Base-by-base conservation (phyloP, 495 filamentous ascomycete species). In the Penicillium cataractarum region DNA sequence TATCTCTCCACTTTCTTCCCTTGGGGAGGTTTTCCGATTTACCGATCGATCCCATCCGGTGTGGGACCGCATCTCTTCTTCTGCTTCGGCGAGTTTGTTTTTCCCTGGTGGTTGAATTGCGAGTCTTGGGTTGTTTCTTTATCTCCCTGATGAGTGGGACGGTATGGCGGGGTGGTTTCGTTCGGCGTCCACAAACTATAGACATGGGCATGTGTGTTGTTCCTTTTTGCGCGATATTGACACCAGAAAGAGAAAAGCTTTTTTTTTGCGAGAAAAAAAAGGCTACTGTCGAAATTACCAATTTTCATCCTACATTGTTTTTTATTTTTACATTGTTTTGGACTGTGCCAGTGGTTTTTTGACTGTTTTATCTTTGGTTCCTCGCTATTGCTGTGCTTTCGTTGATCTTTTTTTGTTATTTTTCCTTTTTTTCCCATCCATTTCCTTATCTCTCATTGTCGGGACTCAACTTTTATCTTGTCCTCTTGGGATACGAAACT, bases 181-280 rank as follows among this genome's bases (percentile, higher is more conserved):
- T 77, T 68, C 65, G 77, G 77, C 77, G 77, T 80, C 77, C 73
- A 74, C 72, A 72, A 54, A 65, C 66, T 65, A 80, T 80, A 80
- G 77, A 80, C 74, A 67, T 73, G 77, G 77, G 77, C 77, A 80
- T 80, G 76, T 78, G 51, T 56, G 33, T 40, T 57, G 65, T 69
- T 68, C 60, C 68, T 73, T 71, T 72, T 71, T 68, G 60, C 64
- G 67, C 61, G 57, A 69, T 55, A 63, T 70, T 61, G 64, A 65
- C 65, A 59, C 56, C 61, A 65, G 65, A 69, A 63, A 60, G 64
- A 65, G 57, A 72, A 71, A 70, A 71, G 65, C 65, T 64, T 46
- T n/a, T 52, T 7, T 74, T 73, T 59, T 58, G 29, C 29, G 7
- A 63, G 68, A 71, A 76, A 74, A 67, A 71, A 76, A 74, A 67